Percentiles rank a stretch among this genome's conserved stretches.
These are phyloP conservation scores for Extremus antarcticus DNA, from an alignment of 495 filamentous ascomycete species.

Conservation along the genomic window DNA sequence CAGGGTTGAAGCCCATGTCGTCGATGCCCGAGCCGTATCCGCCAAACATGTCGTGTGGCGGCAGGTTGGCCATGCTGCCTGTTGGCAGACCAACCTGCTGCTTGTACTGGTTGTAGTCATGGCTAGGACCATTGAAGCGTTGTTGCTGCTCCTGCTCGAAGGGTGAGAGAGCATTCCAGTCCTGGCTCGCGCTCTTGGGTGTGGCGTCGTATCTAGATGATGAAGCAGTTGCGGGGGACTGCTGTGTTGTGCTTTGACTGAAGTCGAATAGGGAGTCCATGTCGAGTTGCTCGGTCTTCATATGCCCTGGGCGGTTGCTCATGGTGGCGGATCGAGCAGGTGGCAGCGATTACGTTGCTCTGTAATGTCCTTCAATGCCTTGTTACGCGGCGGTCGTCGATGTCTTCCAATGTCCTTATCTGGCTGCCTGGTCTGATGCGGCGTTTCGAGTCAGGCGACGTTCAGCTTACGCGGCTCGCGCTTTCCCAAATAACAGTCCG, in stretches of 20 bases:
- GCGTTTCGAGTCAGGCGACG: constrained; percentile 2
- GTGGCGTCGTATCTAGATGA: constrained; percentile 7
- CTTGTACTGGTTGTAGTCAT: constrained; percentile 83
- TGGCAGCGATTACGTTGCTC: background rate
- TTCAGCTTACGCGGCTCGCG: constrained; percentile 11
- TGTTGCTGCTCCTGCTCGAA: constrained; percentile 37
- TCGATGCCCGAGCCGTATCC: constrained; percentile 36
- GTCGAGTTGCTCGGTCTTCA: constrained; percentile 28
- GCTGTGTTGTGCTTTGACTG: constrained; percentile 15
- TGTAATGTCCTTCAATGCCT: background rate
- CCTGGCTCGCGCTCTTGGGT: constrained; percentile 4
- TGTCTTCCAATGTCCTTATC: background rate
- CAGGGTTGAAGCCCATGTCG: constrained; percentile 22
- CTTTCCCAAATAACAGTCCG: background rate
- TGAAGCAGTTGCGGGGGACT: constrained; percentile 12
- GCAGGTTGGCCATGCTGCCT: constrained; percentile 49
- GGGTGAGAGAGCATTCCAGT: constrained; percentile 6
- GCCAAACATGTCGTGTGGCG: constrained; percentile 48
- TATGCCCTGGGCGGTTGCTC: constrained; percentile 16
- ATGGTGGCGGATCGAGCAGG: constrained; percentile 6
- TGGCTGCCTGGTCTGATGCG: background rate
- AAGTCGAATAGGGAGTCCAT: constrained; percentile 32
- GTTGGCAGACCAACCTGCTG: constrained; percentile 84
- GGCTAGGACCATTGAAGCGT: constrained; percentile 65
- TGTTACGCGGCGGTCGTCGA: background rate